Conservation (phyloP, 768 basidiomycete genomes). For the Hydnum rufescens region DNA sequence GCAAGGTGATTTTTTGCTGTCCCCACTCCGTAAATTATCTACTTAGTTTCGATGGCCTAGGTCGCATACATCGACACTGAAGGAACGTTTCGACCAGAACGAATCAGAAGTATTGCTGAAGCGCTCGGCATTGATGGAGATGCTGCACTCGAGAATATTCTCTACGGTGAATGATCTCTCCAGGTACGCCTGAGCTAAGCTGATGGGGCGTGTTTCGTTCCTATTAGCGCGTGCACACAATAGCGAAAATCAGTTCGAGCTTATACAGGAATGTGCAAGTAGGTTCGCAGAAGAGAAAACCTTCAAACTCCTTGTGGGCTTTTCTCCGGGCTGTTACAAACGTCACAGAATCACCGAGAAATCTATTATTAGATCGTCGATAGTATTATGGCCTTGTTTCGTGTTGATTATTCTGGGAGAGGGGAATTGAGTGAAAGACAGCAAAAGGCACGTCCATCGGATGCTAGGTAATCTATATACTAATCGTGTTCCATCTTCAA, state of each 20-base stretch:
- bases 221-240: conserved; percentile 66
- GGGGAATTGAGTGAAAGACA: conserved; percentile 89
- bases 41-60: conserved; percentile 18
- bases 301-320: conserved; percentile 38
- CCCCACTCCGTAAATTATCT: neutral
- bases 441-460: conserved; percentile 44
- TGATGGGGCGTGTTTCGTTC: neutral
- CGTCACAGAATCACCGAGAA: conserved; percentile 14
- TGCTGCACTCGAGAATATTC: conserved; percentile 72
- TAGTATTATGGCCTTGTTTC: conserved; percentile 92
- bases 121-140: conserved; percentile 83
- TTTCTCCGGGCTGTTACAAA: neutral
- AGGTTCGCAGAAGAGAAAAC: conserved; percentile 83
- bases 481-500: too few species aligned
- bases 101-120: conserved; percentile 78
- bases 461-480: too few species aligned
- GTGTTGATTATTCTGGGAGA: conserved; percentile 82
- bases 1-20: conserved; percentile 35
- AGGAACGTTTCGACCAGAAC: conserved; percentile 87
- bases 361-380: conserved; percentile 76
- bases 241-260: conserved; percentile 88
- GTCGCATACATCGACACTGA: conserved; percentile 89
- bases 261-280: conserved; percentile 74
- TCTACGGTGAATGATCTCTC: conserved; percentile 39
- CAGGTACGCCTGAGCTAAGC: neutral